These are phyloP conservation scores for Colletotrichum camelliae DNA, from an alignment of 2,329 filamentous ascomycete species.

Conservation along the genomic window DNA sequence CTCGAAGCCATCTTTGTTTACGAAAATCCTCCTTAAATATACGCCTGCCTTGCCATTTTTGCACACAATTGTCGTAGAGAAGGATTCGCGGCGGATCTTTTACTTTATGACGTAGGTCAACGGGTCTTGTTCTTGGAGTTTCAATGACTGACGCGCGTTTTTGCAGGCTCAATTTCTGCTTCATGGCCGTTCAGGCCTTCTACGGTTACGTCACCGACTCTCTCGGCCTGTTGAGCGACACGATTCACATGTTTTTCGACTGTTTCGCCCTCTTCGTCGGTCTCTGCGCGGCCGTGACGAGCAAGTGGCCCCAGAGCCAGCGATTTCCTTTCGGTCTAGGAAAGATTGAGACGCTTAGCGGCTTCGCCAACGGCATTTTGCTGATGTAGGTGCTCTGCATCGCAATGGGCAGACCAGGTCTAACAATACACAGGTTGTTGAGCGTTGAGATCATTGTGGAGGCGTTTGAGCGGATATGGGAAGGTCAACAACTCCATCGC, in stretches of 20 bases:
- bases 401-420: neutral
- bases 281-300: slow-evolving; percentile 89
- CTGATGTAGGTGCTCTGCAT: slow-evolving; percentile 67
- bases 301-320: slow-evolving; percentile 92
- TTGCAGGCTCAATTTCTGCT: slow-evolving; percentile 83
- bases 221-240: slow-evolving; percentile 92
- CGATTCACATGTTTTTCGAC: slow-evolving; percentile 99
- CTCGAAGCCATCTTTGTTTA: slow-evolving; percentile 69
- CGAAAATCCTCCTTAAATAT: slow-evolving; percentile 72
- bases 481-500: slow-evolving; percentile 83
- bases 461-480: slow-evolving; percentile 84
- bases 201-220: slow-evolving; percentile 96
- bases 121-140: neutral
- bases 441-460: slow-evolving; percentile 97
- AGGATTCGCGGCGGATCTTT: slow-evolving; percentile 92
- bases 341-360: slow-evolving; percentile 94
- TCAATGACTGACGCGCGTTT: slow-evolving; percentile 10
- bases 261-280: slow-evolving; percentile 92
- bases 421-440: slow-evolving; percentile 67
- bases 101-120: slow-evolving; percentile 87
- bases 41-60: slow-evolving; percentile 78
- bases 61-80: slow-evolving; percentile 85
- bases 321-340: slow-evolving; percentile 94
- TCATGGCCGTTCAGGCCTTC: slow-evolving; percentile 93
- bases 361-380: slow-evolving; percentile 95